Base-by-base conservation (phyloP, 495 filamentous ascomycete species). In the Xylaria scruposa region DNA sequence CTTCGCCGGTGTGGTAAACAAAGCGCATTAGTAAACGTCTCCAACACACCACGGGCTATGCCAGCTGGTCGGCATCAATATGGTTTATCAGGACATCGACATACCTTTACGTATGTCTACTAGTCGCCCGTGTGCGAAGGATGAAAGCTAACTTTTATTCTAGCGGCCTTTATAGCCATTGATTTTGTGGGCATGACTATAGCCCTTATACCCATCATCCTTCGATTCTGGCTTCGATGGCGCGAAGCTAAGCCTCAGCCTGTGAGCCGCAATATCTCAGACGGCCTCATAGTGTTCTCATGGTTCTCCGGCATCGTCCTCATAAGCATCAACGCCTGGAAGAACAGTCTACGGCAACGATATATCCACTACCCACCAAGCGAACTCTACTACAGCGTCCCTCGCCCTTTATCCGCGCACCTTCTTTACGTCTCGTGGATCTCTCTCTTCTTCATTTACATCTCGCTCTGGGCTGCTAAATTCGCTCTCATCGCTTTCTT, bases 391-490 rank as follows among this genome's bases (percentile, higher is more conserved):
- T 73, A 73, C 38, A 65, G 71, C 29, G 71, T 73, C 0, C 71
- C 71, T 29, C 58, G 47, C n/a, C 46, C 19, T 47, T 44, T 69
- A 29, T 73, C 71, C 4, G 58, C 71, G 5, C 71, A 73, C 38
- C 59, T 73, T 42, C 71, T 73, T 2, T 73, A 80, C 68, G 78
- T 81, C 46, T 81, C 80, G n/a, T 81, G 78, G 78, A 74, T 80
- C 59, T 76, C 73, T 15, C 74, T 81, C 21, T 80, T 77, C 68
- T 81, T 81, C 72, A 81, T 81, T 64, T 81, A 81, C 72, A 79
- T 81, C 56, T 67, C 64, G 7, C 76, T 80, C 6, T 81, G 80
- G 80, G 61, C 71, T 10, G 69, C 72, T 58, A 81, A 81, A 73
- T 78, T 77, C 56, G 78, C 76, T 4, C 79, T 81, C 44, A 70